Evolutionary conservation across 345 rosid species (phyloP).

Genomic region (Boechera stricta): DNA sequence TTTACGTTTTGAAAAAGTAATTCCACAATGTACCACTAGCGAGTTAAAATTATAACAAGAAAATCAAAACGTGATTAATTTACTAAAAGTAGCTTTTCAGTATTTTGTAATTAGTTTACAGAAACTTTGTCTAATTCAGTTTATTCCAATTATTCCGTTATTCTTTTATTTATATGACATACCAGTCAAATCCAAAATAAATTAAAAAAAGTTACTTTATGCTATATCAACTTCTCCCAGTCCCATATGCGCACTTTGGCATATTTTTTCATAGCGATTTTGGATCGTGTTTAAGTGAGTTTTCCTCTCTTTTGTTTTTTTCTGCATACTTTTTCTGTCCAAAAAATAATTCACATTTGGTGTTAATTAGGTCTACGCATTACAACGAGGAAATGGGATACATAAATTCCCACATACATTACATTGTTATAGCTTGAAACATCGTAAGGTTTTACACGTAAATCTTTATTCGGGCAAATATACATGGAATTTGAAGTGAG

Average conservation of each 20-base stretch:
- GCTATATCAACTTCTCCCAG: too few relatives aligned
- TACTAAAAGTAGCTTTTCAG: too few relatives aligned
- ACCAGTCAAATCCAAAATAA: background rate
- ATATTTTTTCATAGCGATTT: background rate
- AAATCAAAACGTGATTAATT: too few relatives aligned
- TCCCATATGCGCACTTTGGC: background rate
- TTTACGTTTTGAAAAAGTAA: too few relatives aligned
- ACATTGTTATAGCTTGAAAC: slow-evolving; percentile 11
- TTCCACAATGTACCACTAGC: too few relatives aligned
- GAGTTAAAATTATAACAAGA: too few relatives aligned
- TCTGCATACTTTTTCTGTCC: too few relatives aligned
- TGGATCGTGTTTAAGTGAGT: background rate
- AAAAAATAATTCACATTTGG: background rate
- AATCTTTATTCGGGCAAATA: background rate
- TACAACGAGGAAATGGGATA: background rate
- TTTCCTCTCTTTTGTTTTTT: background rate
- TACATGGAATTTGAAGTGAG: slow-evolving; percentile 19
- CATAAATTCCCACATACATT: background rate
- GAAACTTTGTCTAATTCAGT: too few relatives aligned
- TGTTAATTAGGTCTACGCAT: background rate
- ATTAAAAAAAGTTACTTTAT: too few relatives aligned
- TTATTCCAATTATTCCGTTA: too few relatives aligned
- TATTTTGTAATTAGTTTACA: too few relatives aligned
- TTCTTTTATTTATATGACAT: too few relatives aligned
- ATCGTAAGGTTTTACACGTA: background rate